A percentile compares a stretch with the other conserved stretches of the same genome.
phyloP scores from a whole-genome alignment of 129 eudicot genomes.

The Helichrysum umbraculigerum region DNA sequence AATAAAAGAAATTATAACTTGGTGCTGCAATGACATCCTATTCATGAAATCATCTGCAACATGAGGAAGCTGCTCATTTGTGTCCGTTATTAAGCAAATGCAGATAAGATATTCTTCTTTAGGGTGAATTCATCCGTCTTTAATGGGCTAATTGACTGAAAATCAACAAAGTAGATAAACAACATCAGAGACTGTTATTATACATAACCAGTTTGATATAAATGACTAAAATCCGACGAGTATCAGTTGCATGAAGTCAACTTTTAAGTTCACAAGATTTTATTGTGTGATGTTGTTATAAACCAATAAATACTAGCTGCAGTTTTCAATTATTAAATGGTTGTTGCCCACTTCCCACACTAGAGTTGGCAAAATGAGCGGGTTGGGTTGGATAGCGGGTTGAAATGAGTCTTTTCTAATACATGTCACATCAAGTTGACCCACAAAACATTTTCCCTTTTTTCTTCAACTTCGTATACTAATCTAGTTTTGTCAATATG shows the following conservation, averaged over 20 bases:
- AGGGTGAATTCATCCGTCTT: constrained; percentile 80
- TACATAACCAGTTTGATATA: neutral
- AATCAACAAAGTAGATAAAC: constrained; percentile 3
- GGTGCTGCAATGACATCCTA: neutral
- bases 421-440: no score
- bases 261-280: neutral
- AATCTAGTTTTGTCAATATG: no score
- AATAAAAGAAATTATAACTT: neutral
- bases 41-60: constrained; percentile 6
- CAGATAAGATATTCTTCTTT: constrained; percentile 78
- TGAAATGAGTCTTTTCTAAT: no score
- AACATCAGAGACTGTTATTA: neutral
- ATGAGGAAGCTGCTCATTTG: neutral
- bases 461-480: no score
- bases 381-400: no score
- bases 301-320: neutral
- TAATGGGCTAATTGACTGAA: constrained; percentile 71
- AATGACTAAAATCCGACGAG: neutral
- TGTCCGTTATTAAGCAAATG: constrained; percentile 45
- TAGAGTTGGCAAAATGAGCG: no score
- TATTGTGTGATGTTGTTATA: neutral
- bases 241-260: neutral
- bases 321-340: neutral
- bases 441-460: no score
- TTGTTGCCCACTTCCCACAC: no score